These are phyloP conservation scores for Exophiala aquamarina DNA, from an alignment of 2,329 filamentous ascomycete species.

Conservation along the genomic window DNA sequence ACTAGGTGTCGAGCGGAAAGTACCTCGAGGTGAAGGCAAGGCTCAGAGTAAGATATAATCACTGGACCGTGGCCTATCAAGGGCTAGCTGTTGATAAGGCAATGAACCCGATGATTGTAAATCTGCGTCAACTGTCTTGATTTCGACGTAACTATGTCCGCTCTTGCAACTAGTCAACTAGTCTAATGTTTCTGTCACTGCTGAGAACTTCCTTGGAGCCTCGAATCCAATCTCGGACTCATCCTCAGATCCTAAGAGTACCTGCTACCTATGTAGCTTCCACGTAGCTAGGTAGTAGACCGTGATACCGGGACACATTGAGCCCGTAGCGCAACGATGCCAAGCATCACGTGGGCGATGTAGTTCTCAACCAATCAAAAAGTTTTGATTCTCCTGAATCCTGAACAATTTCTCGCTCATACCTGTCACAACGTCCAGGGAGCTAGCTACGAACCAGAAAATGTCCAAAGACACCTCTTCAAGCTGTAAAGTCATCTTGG, in stretches of 20 bases:
- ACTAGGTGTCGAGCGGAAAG: conserved; percentile 73
- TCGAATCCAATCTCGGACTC: too few relatives aligned
- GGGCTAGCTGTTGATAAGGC: neutral
- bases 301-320: too few relatives aligned
- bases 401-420: neutral
- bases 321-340: neutral
- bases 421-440: neutral
- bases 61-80: too few relatives aligned
- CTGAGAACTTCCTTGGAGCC: too few relatives aligned
- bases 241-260: too few relatives aligned
- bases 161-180: too few relatives aligned
- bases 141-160: too few relatives aligned
- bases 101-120: neutral
- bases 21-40: conserved; percentile 60
- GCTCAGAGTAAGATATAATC: conserved; percentile 22
- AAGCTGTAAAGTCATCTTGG: conserved; percentile 85
- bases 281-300: too few relatives aligned
- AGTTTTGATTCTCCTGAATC: neutral
- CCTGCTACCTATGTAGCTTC: too few relatives aligned
- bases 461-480: conserved; percentile 19
- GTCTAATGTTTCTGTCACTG: too few relatives aligned
- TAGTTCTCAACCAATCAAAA: neutral
- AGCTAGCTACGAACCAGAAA: neutral
- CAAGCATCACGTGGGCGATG: too few relatives aligned
- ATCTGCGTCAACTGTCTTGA: too few relatives aligned